phyloP scores from a whole-genome alignment of 805 yeast species.

The Wickerhamiella occidentalis region DNA sequence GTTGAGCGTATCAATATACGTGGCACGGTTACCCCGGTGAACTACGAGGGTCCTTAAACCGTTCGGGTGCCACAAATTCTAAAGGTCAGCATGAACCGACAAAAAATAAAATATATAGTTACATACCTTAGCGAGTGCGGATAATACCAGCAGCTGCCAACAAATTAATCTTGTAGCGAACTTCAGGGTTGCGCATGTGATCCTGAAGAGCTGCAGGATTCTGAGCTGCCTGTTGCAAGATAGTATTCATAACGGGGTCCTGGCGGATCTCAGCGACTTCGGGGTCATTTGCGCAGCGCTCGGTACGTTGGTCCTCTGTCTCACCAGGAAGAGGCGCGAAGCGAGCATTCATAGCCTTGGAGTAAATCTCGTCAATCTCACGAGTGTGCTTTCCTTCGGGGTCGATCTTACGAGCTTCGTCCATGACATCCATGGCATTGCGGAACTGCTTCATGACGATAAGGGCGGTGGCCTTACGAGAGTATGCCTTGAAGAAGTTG shows the following conservation, averaged over 20 bases:
- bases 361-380: conserved; percentile 73
- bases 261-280: conserved; percentile 83
- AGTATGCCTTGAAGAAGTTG: conserved; percentile 80
- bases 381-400: conserved; percentile 42
- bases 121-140: conserved; percentile 51
- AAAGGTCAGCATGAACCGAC: neutral
- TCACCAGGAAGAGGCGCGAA: conserved; percentile 73
- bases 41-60: neutral
- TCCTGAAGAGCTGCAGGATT: conserved; percentile 96
- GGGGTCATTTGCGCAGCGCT: conserved; percentile 83
- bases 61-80: neutral
- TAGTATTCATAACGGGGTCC: conserved; percentile 96
- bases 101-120: neutral
- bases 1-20: neutral
- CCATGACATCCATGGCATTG: conserved; percentile 68
- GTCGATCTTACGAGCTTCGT: conserved; percentile 67
- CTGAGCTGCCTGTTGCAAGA: conserved; percentile 82
- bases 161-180: conserved; percentile 72
- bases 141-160: conserved; percentile 95
- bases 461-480: conserved; percentile 92
- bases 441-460: conserved; percentile 81
- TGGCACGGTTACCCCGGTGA: neutral
- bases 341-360: conserved; percentile 67
- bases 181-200: conserved; percentile 94
- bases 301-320: conserved; percentile 88